phyloP scores from a whole-genome alignment of 2,329 filamentous ascomycete genomes.

The Gliomastix tumulicola region DNA sequence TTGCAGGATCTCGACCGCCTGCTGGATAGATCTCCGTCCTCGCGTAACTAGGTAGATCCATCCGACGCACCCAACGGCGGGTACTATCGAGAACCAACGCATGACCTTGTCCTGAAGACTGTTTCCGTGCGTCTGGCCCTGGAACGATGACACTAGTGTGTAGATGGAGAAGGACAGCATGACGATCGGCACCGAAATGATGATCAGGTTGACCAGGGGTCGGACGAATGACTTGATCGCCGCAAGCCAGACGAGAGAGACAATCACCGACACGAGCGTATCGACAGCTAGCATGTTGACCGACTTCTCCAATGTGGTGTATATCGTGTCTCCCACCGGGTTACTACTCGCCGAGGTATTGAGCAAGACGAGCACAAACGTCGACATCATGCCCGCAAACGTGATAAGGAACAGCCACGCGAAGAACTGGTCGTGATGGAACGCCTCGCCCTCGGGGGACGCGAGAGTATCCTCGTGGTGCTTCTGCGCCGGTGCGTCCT shows the following conservation, averaged over 20 bases:
- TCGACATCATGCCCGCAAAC: constrained; percentile 76
- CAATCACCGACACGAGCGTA: constrained; percentile 80
- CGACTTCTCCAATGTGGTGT: constrained; percentile 78
- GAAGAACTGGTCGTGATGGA: constrained; percentile 85
- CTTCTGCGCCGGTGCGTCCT: constrained; percentile 25
- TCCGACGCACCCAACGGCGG: constrained; percentile 62
- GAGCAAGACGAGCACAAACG: constrained; percentile 82
- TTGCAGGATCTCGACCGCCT: constrained; percentile 82
- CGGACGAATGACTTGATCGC: constrained; percentile 82
- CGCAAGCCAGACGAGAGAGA: constrained; percentile 87
- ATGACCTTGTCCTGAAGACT: constrained; percentile 83
- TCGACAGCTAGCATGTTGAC: constrained; percentile 87
- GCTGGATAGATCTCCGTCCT: constrained; percentile 72
- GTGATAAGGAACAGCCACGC: constrained; percentile 83
- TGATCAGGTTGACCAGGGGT: constrained; percentile 71
- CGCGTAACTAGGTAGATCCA: constrained; percentile 83
- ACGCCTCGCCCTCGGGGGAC: constrained; percentile 56
- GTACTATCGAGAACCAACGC: constrained; percentile 78
- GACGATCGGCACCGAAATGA: constrained; percentile 79
- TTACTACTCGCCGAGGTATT: constrained; percentile 71
- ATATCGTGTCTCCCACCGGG: constrained; percentile 87
- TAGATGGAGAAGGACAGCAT: constrained; percentile 88
- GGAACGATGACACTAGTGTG: constrained; percentile 83
- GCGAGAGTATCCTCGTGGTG: too few species aligned
- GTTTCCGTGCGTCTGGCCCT: constrained; percentile 65